A percentile compares a stretch with the other conserved stretches of the same genome.
Conservation (phyloP, 768 basidiomycete genomes). For the Lentinula raphanica region DNA sequence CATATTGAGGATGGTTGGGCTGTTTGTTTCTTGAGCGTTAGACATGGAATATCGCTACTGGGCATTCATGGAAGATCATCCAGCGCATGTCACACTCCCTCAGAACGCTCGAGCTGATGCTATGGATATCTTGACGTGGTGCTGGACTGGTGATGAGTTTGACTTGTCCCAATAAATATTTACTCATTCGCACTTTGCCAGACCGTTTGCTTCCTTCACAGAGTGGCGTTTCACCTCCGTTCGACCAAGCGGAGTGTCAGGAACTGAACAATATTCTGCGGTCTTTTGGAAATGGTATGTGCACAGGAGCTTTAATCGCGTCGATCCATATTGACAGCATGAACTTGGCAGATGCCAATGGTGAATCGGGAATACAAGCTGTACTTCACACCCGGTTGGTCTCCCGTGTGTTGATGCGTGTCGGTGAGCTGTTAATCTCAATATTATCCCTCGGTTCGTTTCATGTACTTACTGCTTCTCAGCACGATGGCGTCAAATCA, state of each 20-base stretch:
- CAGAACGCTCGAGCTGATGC: slow-evolving; percentile 59
- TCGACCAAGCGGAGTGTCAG: slow-evolving; percentile 72
- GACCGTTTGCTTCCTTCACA: slow-evolving; percentile 67
- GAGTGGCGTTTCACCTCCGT: slow-evolving; percentile 55
- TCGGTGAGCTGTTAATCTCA: slow-evolving; percentile 40
- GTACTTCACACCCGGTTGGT: slow-evolving; percentile 59
- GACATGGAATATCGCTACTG: slow-evolving; percentile 80
- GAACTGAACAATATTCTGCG: slow-evolving; percentile 61
- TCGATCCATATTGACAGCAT: too few relatives aligned
- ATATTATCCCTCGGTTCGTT: background rate
- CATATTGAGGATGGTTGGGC: background rate
- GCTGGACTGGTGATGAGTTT: slow-evolving; percentile 56
- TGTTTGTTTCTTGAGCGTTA: slow-evolving; percentile 39
- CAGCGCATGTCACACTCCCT: slow-evolving; percentile 62
- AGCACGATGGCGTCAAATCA: slow-evolving; percentile 68
- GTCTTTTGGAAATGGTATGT: slow-evolving; percentile 29
- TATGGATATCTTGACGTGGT: slow-evolving; percentile 73
- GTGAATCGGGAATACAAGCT: slow-evolving; percentile 38
- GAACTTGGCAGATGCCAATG: slow-evolving; percentile 19
- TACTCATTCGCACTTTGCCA: slow-evolving; percentile 17
- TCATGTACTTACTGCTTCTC: background rate
- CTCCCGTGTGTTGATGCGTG: slow-evolving; percentile 62
- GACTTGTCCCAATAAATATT: background rate
- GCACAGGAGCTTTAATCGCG: too few relatives aligned
- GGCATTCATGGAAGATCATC: slow-evolving; percentile 75